phyloP scores from a whole-genome alignment of 257 asterid genomes.

The Nicotiana undulata region DNA sequence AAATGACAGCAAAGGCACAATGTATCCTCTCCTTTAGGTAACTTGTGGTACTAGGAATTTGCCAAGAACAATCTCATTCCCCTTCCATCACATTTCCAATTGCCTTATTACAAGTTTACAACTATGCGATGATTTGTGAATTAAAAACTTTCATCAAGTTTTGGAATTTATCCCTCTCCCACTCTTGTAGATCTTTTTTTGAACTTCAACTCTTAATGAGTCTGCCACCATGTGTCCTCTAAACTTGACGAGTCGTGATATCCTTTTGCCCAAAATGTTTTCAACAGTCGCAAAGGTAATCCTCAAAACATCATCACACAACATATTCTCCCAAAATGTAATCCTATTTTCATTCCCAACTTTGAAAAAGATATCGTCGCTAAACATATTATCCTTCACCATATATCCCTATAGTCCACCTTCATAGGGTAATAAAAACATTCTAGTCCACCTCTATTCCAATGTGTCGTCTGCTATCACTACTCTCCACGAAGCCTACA shows the following conservation, averaged over 20 bases:
- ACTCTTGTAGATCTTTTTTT: not conserved
- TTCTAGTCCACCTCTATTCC: not conserved
- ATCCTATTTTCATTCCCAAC: not conserved
- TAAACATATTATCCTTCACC: not conserved
- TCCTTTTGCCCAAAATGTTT: not conserved
- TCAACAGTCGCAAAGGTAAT: not conserved
- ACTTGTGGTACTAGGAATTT: not conserved
- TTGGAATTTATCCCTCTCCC: not conserved
- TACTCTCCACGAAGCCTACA: not conserved
- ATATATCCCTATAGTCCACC: not conserved
- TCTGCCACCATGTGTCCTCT: not conserved
- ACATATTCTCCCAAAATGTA: not conserved
- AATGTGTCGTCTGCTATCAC: not conserved
- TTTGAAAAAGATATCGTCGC: not conserved
- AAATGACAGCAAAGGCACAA: not conserved
- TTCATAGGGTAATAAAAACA: not conserved
- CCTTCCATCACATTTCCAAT: not conserved
- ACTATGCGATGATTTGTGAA: not conserved
- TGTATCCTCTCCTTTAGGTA: not conserved
- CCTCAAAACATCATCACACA: not conserved
- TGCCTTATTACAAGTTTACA: not conserved
- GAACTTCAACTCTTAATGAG: not conserved
- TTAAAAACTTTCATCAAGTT: not conserved
- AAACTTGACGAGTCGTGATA: not conserved
- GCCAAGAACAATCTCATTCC: not conserved